Base-by-base conservation (phyloP, 78 protist genomes). In the Dictyostelium brefeldianum region DNA sequence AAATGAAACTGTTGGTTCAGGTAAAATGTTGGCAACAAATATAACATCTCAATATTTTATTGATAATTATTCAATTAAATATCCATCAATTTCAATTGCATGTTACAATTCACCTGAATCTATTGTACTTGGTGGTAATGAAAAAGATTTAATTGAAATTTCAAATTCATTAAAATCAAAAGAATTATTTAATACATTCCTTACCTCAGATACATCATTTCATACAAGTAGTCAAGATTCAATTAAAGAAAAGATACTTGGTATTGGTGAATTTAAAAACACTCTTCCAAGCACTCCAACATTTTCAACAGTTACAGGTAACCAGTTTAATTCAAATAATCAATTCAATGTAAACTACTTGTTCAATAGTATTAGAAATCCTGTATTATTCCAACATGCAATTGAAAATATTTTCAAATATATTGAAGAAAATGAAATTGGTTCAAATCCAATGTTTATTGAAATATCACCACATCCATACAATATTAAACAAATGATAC, bases 401-500 rank as follows among this genome's bases (percentile, higher is more conserved):
- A 43, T 80, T 46, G 17, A 64, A 36, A 80, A 80, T 62, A n/a
- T 80, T 6, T 54, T 18, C 5, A 6, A 59, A 9, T 15, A 56
- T 22, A 31, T 80, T 43, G 36, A 59, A 36, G 53, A 80, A 12
- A 59, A 36, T 22, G 17, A 80, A 25, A 1, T 59, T 2, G 51
- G 62, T 46, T 31, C 31, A 11, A 7, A 29, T 41, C 5, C 50
- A 22, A 80, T 80, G 9, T 80, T 59, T 46, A 15, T 80, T 7
- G 85, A 80, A 25, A 47, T 80, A 46, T 18, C 85, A 43, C 85
- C 85, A 80, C 51, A 59, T 80, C 25, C 73, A 62, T 20, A 18
- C 14, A 59, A 59, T 46, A 53, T 78, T 14, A 53, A 25, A 29
- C 53, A 48, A 22, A 54, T 62, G 17, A 22, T 59, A 20, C 57